phyloP scores from a whole-genome alignment of 768 basidiomycete species.

The Kwoniella botswanensis region DNA sequence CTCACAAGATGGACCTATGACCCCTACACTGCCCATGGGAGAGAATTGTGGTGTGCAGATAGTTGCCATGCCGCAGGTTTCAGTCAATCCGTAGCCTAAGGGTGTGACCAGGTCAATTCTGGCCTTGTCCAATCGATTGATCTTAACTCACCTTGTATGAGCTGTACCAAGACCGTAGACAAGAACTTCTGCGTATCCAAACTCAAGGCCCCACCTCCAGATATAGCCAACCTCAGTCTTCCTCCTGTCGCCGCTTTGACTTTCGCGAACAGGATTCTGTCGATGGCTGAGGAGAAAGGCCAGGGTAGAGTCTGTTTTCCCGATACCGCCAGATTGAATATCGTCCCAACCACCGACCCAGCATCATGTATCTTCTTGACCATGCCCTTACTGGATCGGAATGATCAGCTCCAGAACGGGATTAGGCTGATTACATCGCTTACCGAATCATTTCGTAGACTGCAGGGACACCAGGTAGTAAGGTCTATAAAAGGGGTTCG shows the following conservation, averaged over 20 bases:
- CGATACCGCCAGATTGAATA: slow-evolving; percentile 51
- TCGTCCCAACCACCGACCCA: slow-evolving; percentile 36
- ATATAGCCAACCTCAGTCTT: slow-evolving; percentile 50
- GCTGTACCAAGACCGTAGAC: slow-evolving; percentile 48
- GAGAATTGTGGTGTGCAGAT: slow-evolving; percentile 45
- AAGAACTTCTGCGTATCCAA: slow-evolving; percentile 55
- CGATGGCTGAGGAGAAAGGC: slow-evolving; percentile 43
- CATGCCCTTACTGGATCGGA: slow-evolving; percentile 48
- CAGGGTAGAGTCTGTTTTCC: slow-evolving; percentile 54
- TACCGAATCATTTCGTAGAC: slow-evolving; percentile 47
- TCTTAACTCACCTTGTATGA: slow-evolving; percentile 58
- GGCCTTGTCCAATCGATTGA: background rate
- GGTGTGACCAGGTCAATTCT: no score
- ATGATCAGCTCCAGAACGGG: no score
- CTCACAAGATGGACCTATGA: slow-evolving; percentile 54
- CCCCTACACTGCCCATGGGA: slow-evolving; percentile 44
- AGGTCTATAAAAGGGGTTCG: slow-evolving; percentile 23
- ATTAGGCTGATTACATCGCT: background rate
- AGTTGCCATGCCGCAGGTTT: slow-evolving; percentile 55
- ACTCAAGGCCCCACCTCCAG: slow-evolving; percentile 50
- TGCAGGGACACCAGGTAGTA: slow-evolving; percentile 56
- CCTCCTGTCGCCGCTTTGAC: slow-evolving; percentile 56
- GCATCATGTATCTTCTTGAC: slow-evolving; percentile 55
- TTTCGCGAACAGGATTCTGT: slow-evolving; percentile 52
- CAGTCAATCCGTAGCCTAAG: slow-evolving; percentile 50